These are phyloP conservation scores for Chrysosporium queenslandicum DNA, from an alignment of 2,329 filamentous ascomycete species.

Conservation along the genomic window DNA sequence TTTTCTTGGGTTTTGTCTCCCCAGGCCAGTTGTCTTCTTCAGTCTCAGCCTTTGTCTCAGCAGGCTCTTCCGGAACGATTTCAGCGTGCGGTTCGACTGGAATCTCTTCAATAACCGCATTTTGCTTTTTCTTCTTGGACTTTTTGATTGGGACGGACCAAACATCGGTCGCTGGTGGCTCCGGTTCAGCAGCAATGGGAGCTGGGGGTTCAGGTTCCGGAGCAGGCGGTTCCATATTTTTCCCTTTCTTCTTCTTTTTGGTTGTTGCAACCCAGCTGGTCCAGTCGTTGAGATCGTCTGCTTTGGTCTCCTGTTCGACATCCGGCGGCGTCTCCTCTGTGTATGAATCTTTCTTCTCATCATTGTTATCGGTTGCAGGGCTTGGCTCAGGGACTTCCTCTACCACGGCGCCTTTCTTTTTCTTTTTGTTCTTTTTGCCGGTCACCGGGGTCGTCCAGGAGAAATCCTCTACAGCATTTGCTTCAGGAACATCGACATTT, in stretches of 20 bases:
- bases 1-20: slow-evolving; percentile 28
- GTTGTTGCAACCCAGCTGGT: slow-evolving; percentile 26
- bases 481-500: slow-evolving; percentile 2
- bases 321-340: slow-evolving; percentile 6
- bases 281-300: slow-evolving; percentile 22
- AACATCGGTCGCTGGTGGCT: slow-evolving; percentile 7
- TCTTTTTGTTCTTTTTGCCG: slow-evolving; percentile 47
- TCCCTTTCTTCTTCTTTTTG: slow-evolving; percentile 29
- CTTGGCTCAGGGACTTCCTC: slow-evolving; percentile 37
- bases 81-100: background rate
- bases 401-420: slow-evolving; percentile 25
- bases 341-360: slow-evolving; percentile 13
- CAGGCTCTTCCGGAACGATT: background rate
- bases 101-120: background rate
- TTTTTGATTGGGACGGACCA: slow-evolving; percentile 8
- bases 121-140: slow-evolving; percentile 13
- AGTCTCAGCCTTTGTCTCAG: background rate
- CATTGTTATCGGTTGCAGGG: slow-evolving; percentile 1
- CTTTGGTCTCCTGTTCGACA: slow-evolving; percentile 9
- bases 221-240: slow-evolving; percentile 4
- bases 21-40: slow-evolving; percentile 12
- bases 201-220: slow-evolving; percentile 4
- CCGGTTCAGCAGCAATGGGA: slow-evolving; percentile 1
- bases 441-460: slow-evolving; percentile 33
- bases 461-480: slow-evolving; percentile 36